Conservation (phyloP, 371 early-diverging fungal species). For the Mucor saturninus region DNA sequence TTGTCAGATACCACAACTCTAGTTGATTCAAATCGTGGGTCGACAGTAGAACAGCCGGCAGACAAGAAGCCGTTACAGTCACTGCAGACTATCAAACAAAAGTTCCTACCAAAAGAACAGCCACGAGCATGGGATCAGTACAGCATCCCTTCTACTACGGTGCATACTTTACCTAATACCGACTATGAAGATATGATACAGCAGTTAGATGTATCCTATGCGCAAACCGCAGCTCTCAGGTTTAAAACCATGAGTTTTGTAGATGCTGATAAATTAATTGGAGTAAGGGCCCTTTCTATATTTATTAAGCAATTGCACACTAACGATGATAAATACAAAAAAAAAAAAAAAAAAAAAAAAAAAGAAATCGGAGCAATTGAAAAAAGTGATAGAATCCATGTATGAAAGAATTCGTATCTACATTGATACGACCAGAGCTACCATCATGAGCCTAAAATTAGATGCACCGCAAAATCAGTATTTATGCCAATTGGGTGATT, state of each 20-base stretch:
- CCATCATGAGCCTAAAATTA: conserved; percentile 13
- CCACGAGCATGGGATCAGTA: conserved; percentile 20
- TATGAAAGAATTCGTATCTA: conserved; percentile 20
- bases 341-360: conserved; percentile 7
- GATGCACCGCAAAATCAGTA: background rate
- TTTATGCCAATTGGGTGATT: background rate
- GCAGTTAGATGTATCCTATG: conserved; percentile 10
- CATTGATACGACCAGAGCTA: conserved; percentile 15
- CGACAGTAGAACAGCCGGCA: background rate
- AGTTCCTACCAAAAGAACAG: background rate
- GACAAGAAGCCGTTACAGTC: background rate
- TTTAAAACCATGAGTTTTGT: conserved; percentile 12
- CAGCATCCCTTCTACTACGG: background rate
- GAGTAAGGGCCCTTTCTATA: conserved; percentile 2
- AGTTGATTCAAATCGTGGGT: background rate
- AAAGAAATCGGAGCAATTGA: conserved; percentile 8
- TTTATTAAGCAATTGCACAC: background rate
- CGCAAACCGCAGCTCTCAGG: conserved; percentile 2
- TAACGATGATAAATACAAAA: background rate
- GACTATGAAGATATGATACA: conserved; percentile 15
- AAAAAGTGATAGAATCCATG: conserved; percentile 4
- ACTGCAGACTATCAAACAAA: background rate
- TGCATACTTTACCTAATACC: background rate
- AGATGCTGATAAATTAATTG: conserved; percentile 8
- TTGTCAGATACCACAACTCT: background rate